Evolutionary conservation across 2,329 filamentous ascomycete species (phyloP), one percentile per base, ranked within the genome.

Genomic region (Talaromyces sp.): DNA sequence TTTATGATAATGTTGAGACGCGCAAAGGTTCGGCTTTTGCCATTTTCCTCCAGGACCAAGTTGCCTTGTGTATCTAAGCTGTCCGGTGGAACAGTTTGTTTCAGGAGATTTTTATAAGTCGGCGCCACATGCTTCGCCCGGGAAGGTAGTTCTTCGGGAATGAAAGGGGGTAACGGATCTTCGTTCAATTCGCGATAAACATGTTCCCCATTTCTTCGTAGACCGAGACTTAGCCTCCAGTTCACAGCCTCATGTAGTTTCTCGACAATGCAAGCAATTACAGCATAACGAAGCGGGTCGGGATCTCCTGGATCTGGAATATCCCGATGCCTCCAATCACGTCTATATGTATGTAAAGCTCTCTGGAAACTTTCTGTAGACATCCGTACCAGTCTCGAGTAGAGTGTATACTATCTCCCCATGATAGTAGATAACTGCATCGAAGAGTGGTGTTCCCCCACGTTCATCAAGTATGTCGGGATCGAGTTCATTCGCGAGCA

Each of bases 271-370:
- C 56, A 65, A 2, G 65, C 62, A 30, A 69, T 17, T 11, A 70
- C 55, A 0, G 65, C 64, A 52, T 68, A 69, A 2, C 65, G 64
- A 11, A 68, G 46, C 1, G 65, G 66, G 47, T 70, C 66, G 4
- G 27, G 2, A 41, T 69, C 66, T 19, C 24, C 35, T 2, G 65
- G 65, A 41, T 69, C 63, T 2, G 60, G 64, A 32, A 66, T 65
- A 13, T 55, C 44, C 29, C 44, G 22, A 8, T 64, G 35, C 17
- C 32, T 51, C 66, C 65, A 68, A 16, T 8, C 39, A 4, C 7
- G 17, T 2, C 4, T n/a, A n/a, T n/a, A n/a, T n/a, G n/a, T n/a
- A n/a, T n/a, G n/a, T n/a, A n/a, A n/a, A n/a, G n/a, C n/a, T n/a
- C n/a, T n/a, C n/a, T n/a, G n/a, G n/a, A n/a, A n/a, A n/a, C n/a